Evolutionary conservation across 768 basidiomycete genomes (phyloP).

Genomic region (Termitomyces sp.): DNA sequence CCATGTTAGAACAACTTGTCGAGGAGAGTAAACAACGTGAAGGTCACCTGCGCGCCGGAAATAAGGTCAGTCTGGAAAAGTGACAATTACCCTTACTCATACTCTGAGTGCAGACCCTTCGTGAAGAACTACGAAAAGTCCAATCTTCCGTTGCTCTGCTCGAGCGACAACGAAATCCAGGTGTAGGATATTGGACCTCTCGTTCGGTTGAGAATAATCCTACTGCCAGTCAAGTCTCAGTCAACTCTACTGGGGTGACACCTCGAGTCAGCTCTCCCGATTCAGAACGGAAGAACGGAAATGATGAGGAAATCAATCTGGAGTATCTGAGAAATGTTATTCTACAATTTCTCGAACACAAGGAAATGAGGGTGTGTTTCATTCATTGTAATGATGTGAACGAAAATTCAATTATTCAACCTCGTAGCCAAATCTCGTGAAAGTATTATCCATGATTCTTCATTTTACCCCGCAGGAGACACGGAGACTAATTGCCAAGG

Average conservation of each 20-base stretch:
- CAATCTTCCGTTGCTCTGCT: conserved; percentile 89
- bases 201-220: conserved; percentile 37
- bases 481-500: conserved; percentile 83
- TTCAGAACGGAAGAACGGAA: conserved; percentile 30
- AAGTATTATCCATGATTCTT: conserved; percentile 88
- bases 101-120: conserved; percentile 55
- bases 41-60: conserved; percentile 63
- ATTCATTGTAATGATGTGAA: not conserved
- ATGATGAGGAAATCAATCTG: conserved; percentile 90
- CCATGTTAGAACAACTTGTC: conserved; percentile 57
- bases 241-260: conserved; percentile 21
- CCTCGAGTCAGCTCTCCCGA: conserved; percentile 32
- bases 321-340: conserved; percentile 97
- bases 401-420: not conserved
- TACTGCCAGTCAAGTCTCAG: conserved; percentile 35
- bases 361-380: conserved; percentile 89
- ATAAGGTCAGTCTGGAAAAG: conserved; percentile 56
- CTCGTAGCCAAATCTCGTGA: conserved; percentile 48
- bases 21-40: conserved; percentile 75
- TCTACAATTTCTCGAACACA: conserved; percentile 95
- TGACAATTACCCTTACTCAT: not conserved
- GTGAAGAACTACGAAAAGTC: conserved; percentile 93
- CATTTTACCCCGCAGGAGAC: conserved; percentile 96
- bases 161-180: conserved; percentile 89
- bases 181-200: conserved; percentile 88